These are phyloP conservation scores for Thielaviopsis populi DNA, from an alignment of 2,329 filamentous ascomycete species.

Conservation along the genomic window DNA sequence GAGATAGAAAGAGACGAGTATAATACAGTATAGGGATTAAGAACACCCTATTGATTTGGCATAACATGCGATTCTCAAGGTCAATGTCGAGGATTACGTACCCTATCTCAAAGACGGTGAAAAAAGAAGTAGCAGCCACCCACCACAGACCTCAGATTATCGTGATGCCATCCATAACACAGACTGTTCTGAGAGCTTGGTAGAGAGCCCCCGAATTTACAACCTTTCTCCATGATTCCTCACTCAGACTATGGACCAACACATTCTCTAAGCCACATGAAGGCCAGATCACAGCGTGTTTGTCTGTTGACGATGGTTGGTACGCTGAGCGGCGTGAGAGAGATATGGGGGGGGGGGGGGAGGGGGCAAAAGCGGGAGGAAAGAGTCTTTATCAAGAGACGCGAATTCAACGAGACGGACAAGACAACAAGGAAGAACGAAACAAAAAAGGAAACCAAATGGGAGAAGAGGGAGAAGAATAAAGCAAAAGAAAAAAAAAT, in stretches of 20 bases:
- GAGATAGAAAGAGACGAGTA: background rate
- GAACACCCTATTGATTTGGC: background rate
- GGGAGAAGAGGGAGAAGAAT: background rate
- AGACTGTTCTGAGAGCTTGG: background rate
- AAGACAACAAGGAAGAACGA: slow-evolving; percentile 4
- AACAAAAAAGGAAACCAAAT: background rate
- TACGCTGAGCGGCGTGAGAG: too few species aligned
- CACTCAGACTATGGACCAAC: too few species aligned
- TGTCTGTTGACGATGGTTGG: too few species aligned
- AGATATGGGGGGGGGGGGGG: too few species aligned
- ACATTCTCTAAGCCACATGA: too few species aligned
- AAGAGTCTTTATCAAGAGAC: background rate
- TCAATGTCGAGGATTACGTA: background rate
- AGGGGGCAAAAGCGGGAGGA: too few species aligned
- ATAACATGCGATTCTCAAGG: background rate
- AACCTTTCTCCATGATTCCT: background rate
- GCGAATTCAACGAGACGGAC: slow-evolving; percentile 5
- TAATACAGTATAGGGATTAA: background rate
- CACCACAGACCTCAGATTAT: background rate
- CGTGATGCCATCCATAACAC: background rate
- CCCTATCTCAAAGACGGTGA: background rate
- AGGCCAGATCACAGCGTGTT: too few species aligned
- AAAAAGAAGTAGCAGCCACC: background rate
- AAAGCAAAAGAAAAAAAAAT: slow-evolving; percentile 2
- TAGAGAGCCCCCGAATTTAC: background rate